These are phyloP conservation scores for Perkinsela sp. DNA, from an alignment of 208 protist species.

Conservation along the genomic window DNA sequence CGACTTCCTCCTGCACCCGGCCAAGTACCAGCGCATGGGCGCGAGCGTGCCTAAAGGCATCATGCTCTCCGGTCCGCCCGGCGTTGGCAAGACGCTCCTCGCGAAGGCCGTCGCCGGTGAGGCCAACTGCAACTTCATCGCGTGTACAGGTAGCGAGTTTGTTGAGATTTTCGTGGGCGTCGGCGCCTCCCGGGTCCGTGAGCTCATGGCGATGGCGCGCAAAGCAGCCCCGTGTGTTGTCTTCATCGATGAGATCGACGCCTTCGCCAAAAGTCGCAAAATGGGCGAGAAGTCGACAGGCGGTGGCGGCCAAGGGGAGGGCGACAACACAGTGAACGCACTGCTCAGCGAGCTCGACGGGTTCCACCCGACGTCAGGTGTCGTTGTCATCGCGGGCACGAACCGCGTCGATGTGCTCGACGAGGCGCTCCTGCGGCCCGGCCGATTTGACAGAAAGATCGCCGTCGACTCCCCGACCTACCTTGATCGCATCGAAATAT, in stretches of 20 bases:
- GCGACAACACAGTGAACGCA: slow-evolving; percentile 88
- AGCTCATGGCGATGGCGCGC: slow-evolving; percentile 69
- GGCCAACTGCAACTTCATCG: slow-evolving; percentile 77
- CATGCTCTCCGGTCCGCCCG: slow-evolving; percentile 75
- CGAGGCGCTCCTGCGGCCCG: slow-evolving; percentile 77
- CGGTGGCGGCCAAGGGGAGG: slow-evolving; percentile 49
- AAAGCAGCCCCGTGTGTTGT: slow-evolving; percentile 78
- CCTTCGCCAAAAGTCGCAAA: slow-evolving; percentile 50
- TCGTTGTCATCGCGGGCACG: slow-evolving; percentile 89
- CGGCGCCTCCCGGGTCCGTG: slow-evolving; percentile 64
- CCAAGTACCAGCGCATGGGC: slow-evolving; percentile 66
- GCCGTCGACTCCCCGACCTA: slow-evolving; percentile 70
- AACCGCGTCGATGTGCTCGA: slow-evolving; percentile 89
- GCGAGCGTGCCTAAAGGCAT: slow-evolving; percentile 80
- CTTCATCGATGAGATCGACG: slow-evolving; percentile 92
- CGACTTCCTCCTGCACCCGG: slow-evolving; percentile 71
- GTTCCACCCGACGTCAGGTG: slow-evolving; percentile 57
- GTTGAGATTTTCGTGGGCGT: slow-evolving; percentile 89
- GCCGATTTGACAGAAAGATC: slow-evolving; percentile 68
- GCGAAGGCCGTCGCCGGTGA: slow-evolving; percentile 55
- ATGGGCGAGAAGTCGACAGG: slow-evolving; percentile 21
- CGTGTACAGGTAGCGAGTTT: slow-evolving; percentile 69
- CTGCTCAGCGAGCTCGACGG: slow-evolving; percentile 93
- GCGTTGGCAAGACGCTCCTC: slow-evolving; percentile 75
- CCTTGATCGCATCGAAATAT: slow-evolving; percentile 73